Evolutionary conservation across 805 yeast species (phyloP), one percentile per base, ranked within the genome.

Genomic region (Metschnikowia lunata): DNA sequence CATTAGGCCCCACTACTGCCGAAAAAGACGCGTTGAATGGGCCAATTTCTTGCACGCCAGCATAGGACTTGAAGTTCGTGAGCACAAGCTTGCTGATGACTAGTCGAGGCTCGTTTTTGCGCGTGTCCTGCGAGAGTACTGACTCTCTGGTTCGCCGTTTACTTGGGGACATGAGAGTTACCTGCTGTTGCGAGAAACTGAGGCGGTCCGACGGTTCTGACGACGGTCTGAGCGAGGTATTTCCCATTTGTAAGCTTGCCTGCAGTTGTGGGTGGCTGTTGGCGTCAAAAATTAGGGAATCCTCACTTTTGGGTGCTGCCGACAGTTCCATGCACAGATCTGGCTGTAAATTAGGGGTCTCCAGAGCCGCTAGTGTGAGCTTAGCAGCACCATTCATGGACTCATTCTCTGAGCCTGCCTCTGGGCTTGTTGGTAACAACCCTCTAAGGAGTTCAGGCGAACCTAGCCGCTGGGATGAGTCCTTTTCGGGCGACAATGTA

Each of bases 1-100:
- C 99, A 62, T 93, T 93, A 6, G 99, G 99, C 0, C 99, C 99
- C 11, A 93, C 97, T 9, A 93, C 95, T 0, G 99, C 98, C 9
- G 96, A 87, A 59, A 93, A 95, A 6, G 95, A 88, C 31, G 90
- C 67, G 56, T 93, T 85, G 64, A 93, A 93, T 0, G 99, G 99
- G 0, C 99, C 99, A 40, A 93, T 86, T 7, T 79, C 79, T 66
- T 93, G 98, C 13, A 75, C 69, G 0, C 99, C 99, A 1, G 97
- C 98, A 61, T 93, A 93, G 0, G 97, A 89, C 61, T 93, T 93
- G 76, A 93, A 93, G 61, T 93, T 85, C 1, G 83, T 82, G 34
- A 95, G 71, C 1, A 83, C 84, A 26, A 93, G 64, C 52, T 80
- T 79, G 36, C 81, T 70, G 36, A 93, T 90, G 7, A 88, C 93